Base-by-base conservation (phyloP, 768 basidiomycete species). In the Serendipita sp. region DNA sequence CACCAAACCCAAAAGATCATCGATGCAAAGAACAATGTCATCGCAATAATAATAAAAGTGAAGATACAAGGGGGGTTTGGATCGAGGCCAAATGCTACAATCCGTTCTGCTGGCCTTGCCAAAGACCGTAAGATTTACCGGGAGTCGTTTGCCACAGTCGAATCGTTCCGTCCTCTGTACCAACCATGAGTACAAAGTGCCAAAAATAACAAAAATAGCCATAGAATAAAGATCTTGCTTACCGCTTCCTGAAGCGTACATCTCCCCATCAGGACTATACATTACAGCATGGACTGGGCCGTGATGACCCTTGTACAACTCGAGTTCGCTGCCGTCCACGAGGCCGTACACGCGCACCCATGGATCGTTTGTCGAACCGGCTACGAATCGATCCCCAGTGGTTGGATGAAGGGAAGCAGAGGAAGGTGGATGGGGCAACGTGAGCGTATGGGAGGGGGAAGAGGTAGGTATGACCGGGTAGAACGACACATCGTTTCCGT, bases 111-210 rank as follows among this genome's bases (percentile, higher is more conserved):
- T 61, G 60, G 38, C 66, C 65, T 63, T 71, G 70, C 75, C 75
- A 97, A 65, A 96, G 76, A 51, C 95, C 95, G 69, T 97, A 97
- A 5, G 82, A 79, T 73, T 90, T 95, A 11, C 89, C 88, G 9
- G 93, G 93, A 7, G 83, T 90, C n/a, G 90, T 95, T 75, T 96
- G 95, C 94, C 94, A 97, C 62, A 98, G 76, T 48, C 95, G 84
- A 69, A 98, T 95, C 3, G 95, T 97, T 45, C 88, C 86, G 71
- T 88, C 87, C 85, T 90, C 85, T 88, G 71, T 60, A n/a, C 63
- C n/a, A n/a, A n/a, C n/a, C n/a, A n/a, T n/a, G n/a, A n/a, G n/a
- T n/a, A n/a, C n/a, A n/a, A n/a, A n/a, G n/a, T n/a, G n/a, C n/a
- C n/a, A n/a, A n/a, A n/a, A n/a, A n/a, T n/a, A n/a, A n/a, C n/a